phyloP scores from a whole-genome alignment of 306 rosid species.

The Vachellia pachyceras region DNA sequence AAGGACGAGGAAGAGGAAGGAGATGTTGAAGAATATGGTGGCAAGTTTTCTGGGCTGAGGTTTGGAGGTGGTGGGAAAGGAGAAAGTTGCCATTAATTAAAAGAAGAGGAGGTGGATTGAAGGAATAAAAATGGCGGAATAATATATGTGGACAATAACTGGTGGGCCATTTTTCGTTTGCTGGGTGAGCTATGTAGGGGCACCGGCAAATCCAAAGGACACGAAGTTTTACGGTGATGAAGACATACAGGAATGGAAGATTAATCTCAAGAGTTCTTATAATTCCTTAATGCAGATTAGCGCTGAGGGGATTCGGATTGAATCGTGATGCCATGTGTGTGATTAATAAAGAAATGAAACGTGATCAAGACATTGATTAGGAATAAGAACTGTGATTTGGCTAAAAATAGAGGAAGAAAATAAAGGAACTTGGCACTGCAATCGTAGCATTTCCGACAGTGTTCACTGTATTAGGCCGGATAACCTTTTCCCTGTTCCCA shows the following conservation, averaged over 20 bases:
- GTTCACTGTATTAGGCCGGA: neutral
- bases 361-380: no score
- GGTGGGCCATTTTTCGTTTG: slow-evolving; percentile 4
- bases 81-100: slow-evolving; percentile 48
- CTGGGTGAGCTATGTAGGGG: neutral
- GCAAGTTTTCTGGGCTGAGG: slow-evolving; percentile 38
- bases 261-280: slow-evolving; percentile 15
- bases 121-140: neutral
- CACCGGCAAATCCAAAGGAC: neutral
- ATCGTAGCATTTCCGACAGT: neutral
- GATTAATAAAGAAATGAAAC: no score
- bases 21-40: slow-evolving; percentile 46
- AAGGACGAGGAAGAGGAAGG: slow-evolving; percentile 49
- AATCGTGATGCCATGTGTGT: neutral
- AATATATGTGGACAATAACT: neutral
- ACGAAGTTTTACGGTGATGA: neutral
- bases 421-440: neutral
- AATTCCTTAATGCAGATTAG: neutral
- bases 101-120: neutral
- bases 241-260: slow-evolving; percentile 32
- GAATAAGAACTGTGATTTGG: no score
- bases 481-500: neutral
- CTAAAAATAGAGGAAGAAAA: neutral
- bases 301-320: neutral
- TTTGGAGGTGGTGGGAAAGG: slow-evolving; percentile 1